phyloP scores from a whole-genome alignment of 371 early-diverging fungal genomes.

The Umbelopsis sp. region DNA sequence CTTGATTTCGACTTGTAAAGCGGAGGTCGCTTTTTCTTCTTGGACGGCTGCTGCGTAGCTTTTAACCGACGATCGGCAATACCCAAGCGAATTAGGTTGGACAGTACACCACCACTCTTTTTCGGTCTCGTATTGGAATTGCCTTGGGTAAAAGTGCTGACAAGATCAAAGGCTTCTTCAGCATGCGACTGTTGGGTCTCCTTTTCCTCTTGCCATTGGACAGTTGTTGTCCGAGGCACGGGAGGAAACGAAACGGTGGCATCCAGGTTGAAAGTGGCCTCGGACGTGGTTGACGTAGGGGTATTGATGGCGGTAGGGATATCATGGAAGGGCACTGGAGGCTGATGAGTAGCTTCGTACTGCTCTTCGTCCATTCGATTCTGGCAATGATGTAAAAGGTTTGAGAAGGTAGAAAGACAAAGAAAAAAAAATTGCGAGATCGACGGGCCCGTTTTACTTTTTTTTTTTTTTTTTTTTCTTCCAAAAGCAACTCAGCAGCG shows the following conservation, averaged over 20 bases:
- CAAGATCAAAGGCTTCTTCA: conserved; percentile 37
- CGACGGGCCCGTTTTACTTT: background rate
- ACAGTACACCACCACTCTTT: conserved; percentile 48
- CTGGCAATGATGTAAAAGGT: background rate
- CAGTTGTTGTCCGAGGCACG: conserved; percentile 3
- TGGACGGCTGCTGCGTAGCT: background rate
- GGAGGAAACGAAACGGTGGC: conserved; percentile 14
- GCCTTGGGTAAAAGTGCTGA: conserved; percentile 28
- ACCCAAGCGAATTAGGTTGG: conserved; percentile 50
- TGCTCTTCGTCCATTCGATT: conserved; percentile 10
- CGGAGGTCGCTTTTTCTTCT: conserved; percentile 3
- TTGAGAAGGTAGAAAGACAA: background rate
- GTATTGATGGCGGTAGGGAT: background rate
- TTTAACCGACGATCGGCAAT: conserved; percentile 25
- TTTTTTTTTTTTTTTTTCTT: no score
- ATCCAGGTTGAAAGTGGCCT: background rate
- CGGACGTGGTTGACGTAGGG: background rate
- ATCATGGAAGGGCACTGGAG: background rate
- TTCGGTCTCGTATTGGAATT: conserved; percentile 31
- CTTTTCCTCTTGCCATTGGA: conserved; percentile 1
- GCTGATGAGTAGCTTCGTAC: background rate
- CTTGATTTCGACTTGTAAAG: conserved; percentile 26
- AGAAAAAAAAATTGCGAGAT: conserved; percentile 12
- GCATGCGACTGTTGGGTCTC: conserved; percentile 22
- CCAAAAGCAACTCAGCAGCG: background rate